Evolutionary conservation across 208 protist species (phyloP).

Genomic region (Acanthamoeba lugdunensis): DNA sequence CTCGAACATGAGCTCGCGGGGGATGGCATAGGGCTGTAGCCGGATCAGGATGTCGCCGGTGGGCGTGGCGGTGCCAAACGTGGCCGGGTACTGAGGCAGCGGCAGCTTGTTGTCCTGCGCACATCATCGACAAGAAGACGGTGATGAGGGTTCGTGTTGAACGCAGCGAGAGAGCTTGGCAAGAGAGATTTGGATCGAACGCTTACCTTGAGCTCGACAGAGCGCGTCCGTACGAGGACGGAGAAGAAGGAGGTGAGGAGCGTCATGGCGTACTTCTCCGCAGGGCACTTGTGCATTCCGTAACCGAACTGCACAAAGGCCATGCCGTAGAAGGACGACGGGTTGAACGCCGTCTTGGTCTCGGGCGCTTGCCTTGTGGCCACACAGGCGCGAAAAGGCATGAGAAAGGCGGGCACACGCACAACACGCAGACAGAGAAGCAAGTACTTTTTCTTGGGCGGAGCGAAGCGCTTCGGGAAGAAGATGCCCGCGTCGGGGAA

Average conservation of each 20-base stretch:
- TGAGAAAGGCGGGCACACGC: neutral
- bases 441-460: slow-evolving; percentile 32
- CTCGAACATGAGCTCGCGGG: neutral
- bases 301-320: slow-evolving; percentile 51
- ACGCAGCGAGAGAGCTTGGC: neutral
- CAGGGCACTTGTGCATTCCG: slow-evolving; percentile 16
- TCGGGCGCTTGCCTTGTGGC: neutral
- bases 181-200: neutral
- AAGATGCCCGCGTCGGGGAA: slow-evolving; percentile 45
- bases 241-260: slow-evolving; percentile 20
- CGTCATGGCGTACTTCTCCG: slow-evolving; percentile 40
- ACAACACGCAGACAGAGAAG: too few relatives aligned
- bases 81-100: neutral
- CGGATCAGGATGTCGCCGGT: neutral
- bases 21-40: neutral
- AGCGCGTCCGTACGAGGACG: neutral
- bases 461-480: slow-evolving; percentile 49
- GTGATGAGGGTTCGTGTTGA: neutral
- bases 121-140: neutral
- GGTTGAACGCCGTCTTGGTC: slow-evolving; percentile 23
- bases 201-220: slow-evolving; percentile 25
- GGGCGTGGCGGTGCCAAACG: slow-evolving; percentile 6
- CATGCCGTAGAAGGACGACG: slow-evolving; percentile 37
- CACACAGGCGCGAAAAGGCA: too few relatives aligned
- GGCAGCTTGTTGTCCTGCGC: slow-evolving; percentile 40